Base-by-base conservation (phyloP, 163 green algal species). In the Trebouxia gelatinosa region DNA sequence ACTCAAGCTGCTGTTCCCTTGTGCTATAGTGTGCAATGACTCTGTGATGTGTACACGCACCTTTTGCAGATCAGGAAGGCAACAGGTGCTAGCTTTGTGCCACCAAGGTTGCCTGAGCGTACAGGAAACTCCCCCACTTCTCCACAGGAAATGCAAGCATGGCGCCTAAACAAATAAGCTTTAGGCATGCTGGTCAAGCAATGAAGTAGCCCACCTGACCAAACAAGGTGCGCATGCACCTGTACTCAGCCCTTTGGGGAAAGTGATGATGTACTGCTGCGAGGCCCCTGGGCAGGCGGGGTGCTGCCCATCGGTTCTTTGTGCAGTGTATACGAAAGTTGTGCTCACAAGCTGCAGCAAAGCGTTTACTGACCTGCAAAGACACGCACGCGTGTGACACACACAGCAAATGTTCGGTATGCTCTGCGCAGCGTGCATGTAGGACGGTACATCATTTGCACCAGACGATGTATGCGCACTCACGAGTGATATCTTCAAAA, bases 81-180 rank as follows among this genome's bases (percentile, higher is more conserved):
- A 29, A 71, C 34, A 31, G 62, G 62, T 35, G 62, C 62, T 71
- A 51, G 62, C 35, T 71, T 71, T 5, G 62, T 71, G 19, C 62
- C 62, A 50, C 35, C 62, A 35, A 37, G 48, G 26, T 71, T 34
- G 21, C 62, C 62, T 7, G 62, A 71, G 4, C 62, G 62, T 21
- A 71, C 62, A 50, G 62, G 35, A 28, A 71, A 71, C 62, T 71
- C 62, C 5, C 62, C 62, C 21, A 34, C 5, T 32, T 71, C 62
- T 28, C 62, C 62, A 71, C 62, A 71, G 35, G 62, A 71, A 3
- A 29, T 31, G 21, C 62, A 71, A 34, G 62, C 62, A 71, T 71
- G 62, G 11, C 62, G 62, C 35, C 62, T 71, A n/a, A n/a, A n/a
- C n/a, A n/a, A n/a, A n/a, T n/a, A n/a, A n/a, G 62, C 34, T 31